Evolutionary conservation across 441 rosid species (phyloP), one percentile per base, ranked within the genome.

Genomic region (Eugenia klotzschiana): DNA sequence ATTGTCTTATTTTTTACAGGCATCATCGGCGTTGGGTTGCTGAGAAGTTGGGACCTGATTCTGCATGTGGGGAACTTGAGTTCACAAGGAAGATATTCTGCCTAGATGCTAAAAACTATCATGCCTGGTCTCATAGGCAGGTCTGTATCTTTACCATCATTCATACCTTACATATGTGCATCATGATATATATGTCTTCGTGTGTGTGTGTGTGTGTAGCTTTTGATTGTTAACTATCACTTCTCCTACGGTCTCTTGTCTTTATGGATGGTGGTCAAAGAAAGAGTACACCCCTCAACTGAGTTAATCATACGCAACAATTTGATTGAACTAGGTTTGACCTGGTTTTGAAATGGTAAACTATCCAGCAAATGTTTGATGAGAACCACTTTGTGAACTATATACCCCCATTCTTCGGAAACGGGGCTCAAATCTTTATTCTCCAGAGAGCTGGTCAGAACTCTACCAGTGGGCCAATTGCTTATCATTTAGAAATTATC

Each of bases 51-150:
- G 99, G 98, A 81, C 53, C 92, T 83, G 91, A 91, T 79, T 95
- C 91, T 82, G 85, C 89, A 26, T 83, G 79, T 79, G 89, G 79
- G 83, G 99, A 97, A 81, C 98, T 97, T 86, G 88, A 92, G 33
- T 93, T 94, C 87, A 94, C 93, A 8, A 85, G 85, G 91, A 88
- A 86, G 82, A 91, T 95, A 50, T 93, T 95, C 81, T 88, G 87
- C 33, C 52, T 84, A 80, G 99, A 95, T 88, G 94, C 98, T 83
- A 97, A 94, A 86, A 92, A 97, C 84, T 97, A 97, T 88, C 98
- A 93, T 86, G 98, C 97, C 83, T 94, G 99, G 98, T 95, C 98
- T 55, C 96, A 95, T 89, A 91, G 99, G 84, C 98, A 95, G 98
- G 99, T 94, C 83, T 84, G 93, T 89, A 46, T 49, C 80, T 51